Conservation (phyloP, 2,329 filamentous ascomycete species). For the Helicocarpus griseus region DNA sequence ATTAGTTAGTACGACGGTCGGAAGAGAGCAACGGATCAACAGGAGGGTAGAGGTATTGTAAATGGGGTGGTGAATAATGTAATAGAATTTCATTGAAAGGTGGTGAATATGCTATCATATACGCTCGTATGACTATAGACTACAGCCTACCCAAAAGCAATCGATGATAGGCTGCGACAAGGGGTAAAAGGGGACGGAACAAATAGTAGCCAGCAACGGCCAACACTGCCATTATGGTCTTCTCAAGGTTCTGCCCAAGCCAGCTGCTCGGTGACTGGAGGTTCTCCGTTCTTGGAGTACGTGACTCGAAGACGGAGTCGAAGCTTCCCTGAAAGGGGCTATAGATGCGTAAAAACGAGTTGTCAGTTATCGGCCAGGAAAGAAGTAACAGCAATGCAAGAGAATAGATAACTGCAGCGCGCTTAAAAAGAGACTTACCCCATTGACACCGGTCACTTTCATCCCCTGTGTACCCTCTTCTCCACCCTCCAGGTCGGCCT, state of each 20-base stretch:
- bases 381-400: neutral
- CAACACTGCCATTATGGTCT: neutral
- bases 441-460: constrained; percentile 74
- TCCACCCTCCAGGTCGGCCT: constrained; percentile 62
- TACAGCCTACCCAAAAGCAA: constrained; percentile 1
- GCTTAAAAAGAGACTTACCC: constrained; percentile 56
- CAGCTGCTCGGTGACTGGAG: constrained; percentile 77
- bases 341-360: neutral
- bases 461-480: constrained; percentile 84
- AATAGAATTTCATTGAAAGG: neutral
- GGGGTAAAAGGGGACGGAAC: neutral
- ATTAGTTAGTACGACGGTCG: neutral
- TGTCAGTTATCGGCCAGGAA: neutral
- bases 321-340: constrained; percentile 62
- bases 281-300: constrained; percentile 61
- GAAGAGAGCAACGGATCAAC: neutral
- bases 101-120: constrained; percentile 2
- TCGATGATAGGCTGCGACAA: neutral
- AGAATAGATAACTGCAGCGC: too few relatives aligned
- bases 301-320: constrained; percentile 77
- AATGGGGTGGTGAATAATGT: neutral
- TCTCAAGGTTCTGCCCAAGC: constrained; percentile 77
- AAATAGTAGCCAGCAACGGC: neutral
- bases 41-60: neutral
- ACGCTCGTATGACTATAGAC: neutral